Evolutionary conservation across 2,329 filamentous ascomycete genomes (phyloP).

Genomic region (Ciborinia camelliae): DNA sequence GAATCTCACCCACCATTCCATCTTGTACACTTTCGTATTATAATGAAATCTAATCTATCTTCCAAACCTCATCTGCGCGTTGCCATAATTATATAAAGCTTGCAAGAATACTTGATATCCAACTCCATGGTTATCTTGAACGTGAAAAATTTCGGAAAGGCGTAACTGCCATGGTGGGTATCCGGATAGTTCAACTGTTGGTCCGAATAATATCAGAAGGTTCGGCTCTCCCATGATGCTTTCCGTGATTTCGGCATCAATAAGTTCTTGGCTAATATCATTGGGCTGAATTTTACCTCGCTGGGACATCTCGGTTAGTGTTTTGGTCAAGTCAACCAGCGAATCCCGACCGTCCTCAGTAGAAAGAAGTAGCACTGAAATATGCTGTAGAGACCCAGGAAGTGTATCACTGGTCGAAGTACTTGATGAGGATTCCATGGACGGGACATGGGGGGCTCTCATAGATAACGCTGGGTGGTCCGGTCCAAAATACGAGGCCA

Average conservation of each 20-base stretch:
- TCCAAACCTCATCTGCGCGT: slow-evolving; percentile 77
- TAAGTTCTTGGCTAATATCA: slow-evolving; percentile 80
- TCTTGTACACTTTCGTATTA: background rate
- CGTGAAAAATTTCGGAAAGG: slow-evolving; percentile 86
- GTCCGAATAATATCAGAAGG: slow-evolving; percentile 81
- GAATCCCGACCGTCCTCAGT: slow-evolving; percentile 88
- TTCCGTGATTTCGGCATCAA: slow-evolving; percentile 81
- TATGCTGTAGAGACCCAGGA: slow-evolving; percentile 40
- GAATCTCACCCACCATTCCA: slow-evolving; percentile 5
- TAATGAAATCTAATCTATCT: slow-evolving; percentile 28
- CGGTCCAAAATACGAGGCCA: slow-evolving; percentile 83
- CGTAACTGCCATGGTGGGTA: slow-evolving; percentile 97
- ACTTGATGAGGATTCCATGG: slow-evolving; percentile 48
- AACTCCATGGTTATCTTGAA: slow-evolving; percentile 74
- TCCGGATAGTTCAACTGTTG: slow-evolving; percentile 77
- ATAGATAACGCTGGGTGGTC: slow-evolving; percentile 69
- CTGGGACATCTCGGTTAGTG: slow-evolving; percentile 92
- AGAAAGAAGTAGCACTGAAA: slow-evolving; percentile 74
- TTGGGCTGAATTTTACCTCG: slow-evolving; percentile 74
- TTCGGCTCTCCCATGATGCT: slow-evolving; percentile 86
- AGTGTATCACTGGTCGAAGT: slow-evolving; percentile 43
- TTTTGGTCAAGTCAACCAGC: slow-evolving; percentile 91
- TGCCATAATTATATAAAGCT: slow-evolving; percentile 78
- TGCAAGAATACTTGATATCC: slow-evolving; percentile 92
- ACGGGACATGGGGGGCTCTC: slow-evolving; percentile 66